Base-by-base conservation (phyloP, 2,329 filamentous ascomycete species). In the Stemphylium beticola region DNA sequence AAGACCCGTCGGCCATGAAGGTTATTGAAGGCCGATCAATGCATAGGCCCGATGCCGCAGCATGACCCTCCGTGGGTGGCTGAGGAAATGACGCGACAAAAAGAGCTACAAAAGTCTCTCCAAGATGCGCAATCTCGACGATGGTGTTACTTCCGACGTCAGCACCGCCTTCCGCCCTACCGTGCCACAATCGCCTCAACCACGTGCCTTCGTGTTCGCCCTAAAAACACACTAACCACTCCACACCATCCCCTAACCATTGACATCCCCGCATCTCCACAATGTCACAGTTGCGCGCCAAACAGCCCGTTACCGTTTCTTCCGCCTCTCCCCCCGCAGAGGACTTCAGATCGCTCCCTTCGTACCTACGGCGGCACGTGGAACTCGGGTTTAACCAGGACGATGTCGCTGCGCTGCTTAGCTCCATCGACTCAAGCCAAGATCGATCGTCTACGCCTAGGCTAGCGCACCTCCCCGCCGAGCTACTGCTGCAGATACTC, bases 341-440 rank as follows among this genome's bases (percentile, higher is more conserved):
- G 14, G 14, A 39, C 33, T 10, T 58, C 36, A 36, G 22, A 26
- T 48, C 48, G 3, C 52, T 69, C 1, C 68, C 69, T 4, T n/a
- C 49, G 3, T 72, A 66, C 46, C 59, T 71, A 4, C 37, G 58
- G 0, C 58, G 56, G 1, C 66, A 73, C 20, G 5, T 67, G 10
- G 46, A 64, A 1, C 45, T 73, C 6, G 68, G 66, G 29, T 73
- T 68, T 48, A 60, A 64, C 29, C 29, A 57, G 1, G 63, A 68
- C 29, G 71, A 74, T 39, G 42, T 73, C 3, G 48, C 62, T 7
- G 66, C 69, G 2, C 54, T 73, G 4, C 54, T 74, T 34, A 51
- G 38, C 37, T 62, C 68, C 0, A 74, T 74, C 9, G 67, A 72
- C 14, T 60, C 66, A 0, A 73, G 69, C 58, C 68, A 74, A 49